Conservation (phyloP, 2,329 filamentous ascomycete genomes). For the Sporothrix brasiliensis region DNA sequence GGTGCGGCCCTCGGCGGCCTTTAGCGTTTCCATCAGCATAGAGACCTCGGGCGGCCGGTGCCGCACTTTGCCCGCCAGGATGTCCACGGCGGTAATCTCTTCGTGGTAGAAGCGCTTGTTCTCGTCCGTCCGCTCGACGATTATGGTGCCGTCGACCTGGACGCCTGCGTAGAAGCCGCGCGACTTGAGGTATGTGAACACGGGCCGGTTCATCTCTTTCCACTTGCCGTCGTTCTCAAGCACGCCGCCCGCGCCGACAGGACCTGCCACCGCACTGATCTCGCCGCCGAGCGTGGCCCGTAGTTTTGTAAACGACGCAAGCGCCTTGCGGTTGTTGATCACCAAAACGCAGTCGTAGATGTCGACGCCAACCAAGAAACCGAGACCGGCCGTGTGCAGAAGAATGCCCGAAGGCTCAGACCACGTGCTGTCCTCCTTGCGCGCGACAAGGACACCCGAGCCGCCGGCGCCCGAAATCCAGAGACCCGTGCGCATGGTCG, state of each 20-base stretch:
- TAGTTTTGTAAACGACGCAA: constrained; percentile 75
- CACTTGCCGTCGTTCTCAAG: constrained; percentile 58
- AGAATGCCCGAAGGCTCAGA: constrained; percentile 81
- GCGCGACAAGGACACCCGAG: constrained; percentile 62
- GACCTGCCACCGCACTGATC: constrained; percentile 71
- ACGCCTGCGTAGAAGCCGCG: constrained; percentile 86
- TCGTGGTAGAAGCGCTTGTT: constrained; percentile 85
- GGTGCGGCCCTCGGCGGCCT: constrained; percentile 39
- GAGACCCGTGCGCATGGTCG: constrained; percentile 62
- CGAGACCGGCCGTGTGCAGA: constrained; percentile 76
- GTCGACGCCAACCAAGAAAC: constrained; percentile 79
- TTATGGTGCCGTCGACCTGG: constrained; percentile 81
- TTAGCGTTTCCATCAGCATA: constrained; percentile 38
- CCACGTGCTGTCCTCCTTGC: constrained; percentile 63
- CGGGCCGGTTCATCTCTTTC: constrained; percentile 46
- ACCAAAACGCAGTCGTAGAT: constrained; percentile 89
- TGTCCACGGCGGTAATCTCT: constrained; percentile 50
- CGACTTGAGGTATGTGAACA: constrained; percentile 79
- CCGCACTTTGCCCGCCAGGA: constrained; percentile 51
- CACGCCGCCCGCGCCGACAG: constrained; percentile 70
- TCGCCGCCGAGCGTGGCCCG: constrained; percentile 78
- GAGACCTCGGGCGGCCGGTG: constrained; percentile 31
- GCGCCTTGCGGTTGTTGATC: constrained; percentile 75
- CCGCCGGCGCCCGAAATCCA: constrained; percentile 61
- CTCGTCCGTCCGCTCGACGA: constrained; percentile 82